Base-by-base conservation (phyloP, 2,329 filamentous ascomycete species). In the Colletotrichum simmondsii region DNA sequence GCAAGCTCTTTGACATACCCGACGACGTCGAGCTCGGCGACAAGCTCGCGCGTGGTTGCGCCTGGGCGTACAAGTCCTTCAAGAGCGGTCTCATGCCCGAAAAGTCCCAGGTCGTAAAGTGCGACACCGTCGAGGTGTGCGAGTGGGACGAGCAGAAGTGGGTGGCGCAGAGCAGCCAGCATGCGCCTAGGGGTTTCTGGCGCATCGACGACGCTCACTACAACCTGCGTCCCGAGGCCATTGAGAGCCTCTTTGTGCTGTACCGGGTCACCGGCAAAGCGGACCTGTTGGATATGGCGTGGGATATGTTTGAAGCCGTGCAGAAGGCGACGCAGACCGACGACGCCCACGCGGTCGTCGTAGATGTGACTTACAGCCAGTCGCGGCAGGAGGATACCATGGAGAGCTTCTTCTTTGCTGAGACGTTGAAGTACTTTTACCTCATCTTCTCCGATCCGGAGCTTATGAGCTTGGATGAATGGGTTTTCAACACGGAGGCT, bases 361-460 rank as follows among this genome's bases (percentile, higher is more conserved):
- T 80, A 57, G 86, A 88, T 42, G 85, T 89, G 69, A 92, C 89
- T 75, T 72, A 73, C 7, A 82, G 80, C 0, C 79, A 76, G 52
- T 84, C 82, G 28, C 89, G 89, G 69, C 86, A 78, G 83, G 69
- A 65, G n/a, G 72, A 78, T 72, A 76, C 77, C 6, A 24, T 65
- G 16, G 88, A 94, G 84, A 92, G 89, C 73, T 94, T 93, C 77
- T 95, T 92, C 91, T 83, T 92, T 77, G 90, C 90, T 0, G 92
- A 94, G 83, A 95, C 92, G 19, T 81, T 94, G 73, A 94, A 94
- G 81, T 94, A 94, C 75, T 94, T 94, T 72, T 95, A 92, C 76
- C 80, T 94, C 65, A 88, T 94, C 49, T 95, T 94, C 76, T 90
- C 89, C 37, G 88, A 92, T 22, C 88, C 91, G 0, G 85, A 88